Conservation (phyloP, 495 filamentous ascomycete species). For the Cenococcum geophilum region DNA sequence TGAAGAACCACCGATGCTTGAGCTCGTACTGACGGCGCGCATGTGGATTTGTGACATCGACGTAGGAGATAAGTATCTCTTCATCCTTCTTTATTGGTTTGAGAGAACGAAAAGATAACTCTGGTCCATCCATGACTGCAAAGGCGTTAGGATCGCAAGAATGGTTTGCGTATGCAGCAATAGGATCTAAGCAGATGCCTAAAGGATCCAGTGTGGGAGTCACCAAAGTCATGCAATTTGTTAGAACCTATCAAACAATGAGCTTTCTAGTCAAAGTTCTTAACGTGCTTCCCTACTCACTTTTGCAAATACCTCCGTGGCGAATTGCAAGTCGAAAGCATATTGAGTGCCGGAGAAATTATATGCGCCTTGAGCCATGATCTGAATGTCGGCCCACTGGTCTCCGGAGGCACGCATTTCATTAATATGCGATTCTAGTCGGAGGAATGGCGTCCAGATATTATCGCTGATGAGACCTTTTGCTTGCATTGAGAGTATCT, state of each 20-base stretch:
- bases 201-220: constrained; percentile 53
- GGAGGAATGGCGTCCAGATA: constrained; percentile 8
- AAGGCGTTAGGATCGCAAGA: constrained; percentile 64
- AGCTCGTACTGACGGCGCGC: constrained; percentile 48
- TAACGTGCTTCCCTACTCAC: neutral
- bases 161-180: constrained; percentile 59
- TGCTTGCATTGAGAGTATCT: constrained; percentile 16
- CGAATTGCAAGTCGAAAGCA: neutral
- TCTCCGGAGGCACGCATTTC: constrained; percentile 20
- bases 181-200: constrained; percentile 56
- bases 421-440: constrained; percentile 20
- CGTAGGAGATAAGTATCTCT: constrained; percentile 65
- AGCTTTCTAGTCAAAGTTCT: neutral
- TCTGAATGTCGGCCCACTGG: constrained; percentile 44
- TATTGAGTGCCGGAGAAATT: constrained; percentile 45
- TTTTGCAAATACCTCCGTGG: constrained; percentile 16
- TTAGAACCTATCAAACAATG: constrained; percentile 39
- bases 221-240: constrained; percentile 58
- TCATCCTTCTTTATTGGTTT: constrained; percentile 47
- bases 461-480: constrained; percentile 22
- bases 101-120: constrained; percentile 41
- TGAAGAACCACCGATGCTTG: constrained; percentile 56
- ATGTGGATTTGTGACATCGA: constrained; percentile 53
- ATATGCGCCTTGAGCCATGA: constrained; percentile 51
- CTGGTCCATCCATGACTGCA: constrained; percentile 53